Evolutionary conservation across 139 green algal genomes (phyloP).

Genomic region (Chloropicon primus): DNA sequence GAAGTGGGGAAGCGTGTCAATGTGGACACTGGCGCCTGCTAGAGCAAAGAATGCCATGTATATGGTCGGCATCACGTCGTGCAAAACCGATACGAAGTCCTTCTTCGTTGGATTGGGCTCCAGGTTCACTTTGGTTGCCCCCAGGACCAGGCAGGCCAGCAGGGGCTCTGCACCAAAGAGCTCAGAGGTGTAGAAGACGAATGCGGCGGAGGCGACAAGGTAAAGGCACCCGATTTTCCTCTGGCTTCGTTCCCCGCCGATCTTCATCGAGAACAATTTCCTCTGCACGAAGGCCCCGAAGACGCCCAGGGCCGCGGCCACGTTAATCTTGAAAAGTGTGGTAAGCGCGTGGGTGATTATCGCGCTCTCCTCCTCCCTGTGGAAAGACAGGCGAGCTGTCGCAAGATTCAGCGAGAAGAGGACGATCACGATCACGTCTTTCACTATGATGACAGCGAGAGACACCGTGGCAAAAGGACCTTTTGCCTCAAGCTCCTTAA

Average conservation of each 20-base stretch:
- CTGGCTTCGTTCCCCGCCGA: background rate
- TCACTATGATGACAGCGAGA: constrained; percentile 74
- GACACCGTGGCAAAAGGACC: constrained; percentile 64
- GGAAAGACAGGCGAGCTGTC: constrained; percentile 30
- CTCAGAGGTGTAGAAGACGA: background rate
- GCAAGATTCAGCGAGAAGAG: constrained; percentile 71
- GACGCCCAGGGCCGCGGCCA: background rate
- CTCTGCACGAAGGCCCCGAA: background rate
- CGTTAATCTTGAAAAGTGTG: background rate
- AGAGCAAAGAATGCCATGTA: constrained; percentile 77
- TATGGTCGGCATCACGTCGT: constrained; percentile 38
- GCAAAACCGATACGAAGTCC: constrained; percentile 33
- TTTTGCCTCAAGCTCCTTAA: constrained; percentile 48
- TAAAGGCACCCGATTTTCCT: background rate
- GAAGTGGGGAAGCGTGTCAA: constrained; percentile 42
- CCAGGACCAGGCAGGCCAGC: constrained; percentile 65
- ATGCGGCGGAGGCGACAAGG: background rate
- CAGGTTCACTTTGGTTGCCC: constrained; percentile 48
- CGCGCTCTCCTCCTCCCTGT: background rate
- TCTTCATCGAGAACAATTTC: background rate
- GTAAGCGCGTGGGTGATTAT: background rate
- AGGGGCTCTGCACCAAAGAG: constrained; percentile 56
- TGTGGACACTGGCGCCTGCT: constrained; percentile 53
- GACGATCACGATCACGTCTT: constrained; percentile 81
- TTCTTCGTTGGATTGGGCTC: constrained; percentile 28